A percentile compares a stretch with the other conserved stretches of the same genome.
Conservation (phyloP, 345 rosid genomes). For the Pistacia vera region DNA sequence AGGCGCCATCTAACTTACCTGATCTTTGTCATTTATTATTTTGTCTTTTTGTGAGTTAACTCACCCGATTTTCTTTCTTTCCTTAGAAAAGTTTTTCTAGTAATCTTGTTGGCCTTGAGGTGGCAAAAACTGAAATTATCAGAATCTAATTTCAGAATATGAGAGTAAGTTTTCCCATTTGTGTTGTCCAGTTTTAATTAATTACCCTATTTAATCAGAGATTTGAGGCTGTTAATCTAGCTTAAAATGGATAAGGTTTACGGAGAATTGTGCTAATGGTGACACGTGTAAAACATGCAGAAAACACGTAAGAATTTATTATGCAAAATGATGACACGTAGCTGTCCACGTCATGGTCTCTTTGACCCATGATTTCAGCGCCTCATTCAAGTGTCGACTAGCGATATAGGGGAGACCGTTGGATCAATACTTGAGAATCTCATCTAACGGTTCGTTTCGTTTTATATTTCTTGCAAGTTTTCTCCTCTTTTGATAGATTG, state of each 20-base stretch:
- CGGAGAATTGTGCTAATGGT: neutral
- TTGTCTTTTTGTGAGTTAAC: slow-evolving; percentile 2
- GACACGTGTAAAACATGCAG: slow-evolving; percentile 8
- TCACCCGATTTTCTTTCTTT: neutral
- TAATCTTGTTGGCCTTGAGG: neutral
- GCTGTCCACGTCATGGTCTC: neutral
- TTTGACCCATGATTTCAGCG: neutral
- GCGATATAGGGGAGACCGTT: too few relatives aligned
- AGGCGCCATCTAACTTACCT: neutral
- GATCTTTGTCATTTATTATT: slow-evolving; percentile 9
- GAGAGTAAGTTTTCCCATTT: too few relatives aligned
- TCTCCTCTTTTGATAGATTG: too few relatives aligned
- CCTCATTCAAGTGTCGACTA: neutral
- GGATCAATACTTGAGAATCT: too few relatives aligned
- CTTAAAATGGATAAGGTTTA: neutral
- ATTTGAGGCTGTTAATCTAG: too few relatives aligned
- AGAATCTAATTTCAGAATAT: too few relatives aligned
- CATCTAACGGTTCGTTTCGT: too few relatives aligned
- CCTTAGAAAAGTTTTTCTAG: neutral
- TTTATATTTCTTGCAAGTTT: too few relatives aligned
- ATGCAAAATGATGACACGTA: neutral
- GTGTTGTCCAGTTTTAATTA: too few relatives aligned
- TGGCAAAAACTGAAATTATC: too few relatives aligned
- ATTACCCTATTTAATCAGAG: too few relatives aligned
- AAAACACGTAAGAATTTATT: neutral